These are phyloP conservation scores for Puccinia hordei DNA, from an alignment of 1,284 basidiomycete genomes.

Conservation along the genomic window DNA sequence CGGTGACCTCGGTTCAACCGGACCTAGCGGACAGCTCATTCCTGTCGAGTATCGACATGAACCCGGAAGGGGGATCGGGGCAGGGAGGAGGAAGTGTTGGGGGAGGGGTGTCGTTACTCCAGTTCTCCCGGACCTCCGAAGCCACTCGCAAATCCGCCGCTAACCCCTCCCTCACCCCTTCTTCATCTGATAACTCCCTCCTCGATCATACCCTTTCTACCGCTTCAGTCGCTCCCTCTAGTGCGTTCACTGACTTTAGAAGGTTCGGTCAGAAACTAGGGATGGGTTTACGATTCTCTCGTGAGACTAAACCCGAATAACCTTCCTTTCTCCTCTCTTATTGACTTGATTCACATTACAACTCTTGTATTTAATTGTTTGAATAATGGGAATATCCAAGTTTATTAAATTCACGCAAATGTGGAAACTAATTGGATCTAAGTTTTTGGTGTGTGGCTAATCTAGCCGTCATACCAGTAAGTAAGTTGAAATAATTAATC, in stretches of 20 bases:
- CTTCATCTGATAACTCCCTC: constrained; percentile 52
- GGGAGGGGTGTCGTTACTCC: constrained; percentile 50
- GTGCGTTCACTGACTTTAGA: constrained; percentile 53
- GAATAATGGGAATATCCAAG: too few species aligned
- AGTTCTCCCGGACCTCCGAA: constrained; percentile 51
- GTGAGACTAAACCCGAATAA: constrained; percentile 39
- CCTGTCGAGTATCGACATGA: constrained; percentile 90
- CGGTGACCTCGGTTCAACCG: constrained; percentile 81
- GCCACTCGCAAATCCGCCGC: background rate
- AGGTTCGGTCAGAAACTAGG: constrained; percentile 55
- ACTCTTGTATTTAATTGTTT: background rate
- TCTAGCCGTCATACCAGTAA: too few species aligned
- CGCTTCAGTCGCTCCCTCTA: background rate
- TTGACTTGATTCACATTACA: background rate
- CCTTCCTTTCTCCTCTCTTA: background rate
- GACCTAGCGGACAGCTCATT: constrained; percentile 86
- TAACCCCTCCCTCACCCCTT: constrained; percentile 9
- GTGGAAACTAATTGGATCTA: too few species aligned
- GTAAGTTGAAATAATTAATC: too few species aligned
- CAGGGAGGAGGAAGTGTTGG: constrained; percentile 8
- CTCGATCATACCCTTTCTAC: constrained; percentile 24
- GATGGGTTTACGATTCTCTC: constrained; percentile 53
- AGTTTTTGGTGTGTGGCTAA: too few species aligned
- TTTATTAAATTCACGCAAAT: too few species aligned
- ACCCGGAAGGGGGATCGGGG: constrained; percentile 63